Conservation (phyloP, 176 grass and related monocot genomes). For the Ensete glaucum region DNA sequence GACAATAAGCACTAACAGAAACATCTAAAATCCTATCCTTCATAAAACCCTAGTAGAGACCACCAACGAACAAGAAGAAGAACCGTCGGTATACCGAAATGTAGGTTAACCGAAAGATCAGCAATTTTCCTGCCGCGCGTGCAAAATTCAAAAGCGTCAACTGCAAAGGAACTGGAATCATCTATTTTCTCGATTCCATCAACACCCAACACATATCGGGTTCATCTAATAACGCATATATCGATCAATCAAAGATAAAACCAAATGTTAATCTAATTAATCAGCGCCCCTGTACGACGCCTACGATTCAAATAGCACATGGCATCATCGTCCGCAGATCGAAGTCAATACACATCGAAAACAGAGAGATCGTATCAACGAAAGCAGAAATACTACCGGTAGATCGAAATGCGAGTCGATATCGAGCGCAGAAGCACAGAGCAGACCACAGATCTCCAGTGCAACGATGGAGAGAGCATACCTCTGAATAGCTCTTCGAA, state of each 20-base stretch:
- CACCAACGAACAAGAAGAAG: not conserved
- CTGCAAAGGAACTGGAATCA: not conserved
- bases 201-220: not conserved
- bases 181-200: not conserved
- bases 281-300: too few species aligned
- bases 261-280: not conserved
- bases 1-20: not conserved
- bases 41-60: not conserved
- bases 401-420: not conserved
- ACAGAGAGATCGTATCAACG: not conserved
- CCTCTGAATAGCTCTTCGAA: slow-evolving; percentile 82
- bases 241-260: not conserved
- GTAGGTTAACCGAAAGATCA: not conserved
- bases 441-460: not conserved
- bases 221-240: not conserved
- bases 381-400: not conserved
- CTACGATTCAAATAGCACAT: not conserved
- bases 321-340: not conserved
- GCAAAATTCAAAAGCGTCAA: not conserved
- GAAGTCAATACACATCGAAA: not conserved
- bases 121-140: not conserved
- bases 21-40: not conserved
- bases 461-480: slow-evolving; percentile 8
- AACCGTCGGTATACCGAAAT: not conserved
- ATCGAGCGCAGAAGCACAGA: not conserved